Base-by-base conservation (phyloP, 441 rosid genomes). In the Corymbia calophylla region DNA sequence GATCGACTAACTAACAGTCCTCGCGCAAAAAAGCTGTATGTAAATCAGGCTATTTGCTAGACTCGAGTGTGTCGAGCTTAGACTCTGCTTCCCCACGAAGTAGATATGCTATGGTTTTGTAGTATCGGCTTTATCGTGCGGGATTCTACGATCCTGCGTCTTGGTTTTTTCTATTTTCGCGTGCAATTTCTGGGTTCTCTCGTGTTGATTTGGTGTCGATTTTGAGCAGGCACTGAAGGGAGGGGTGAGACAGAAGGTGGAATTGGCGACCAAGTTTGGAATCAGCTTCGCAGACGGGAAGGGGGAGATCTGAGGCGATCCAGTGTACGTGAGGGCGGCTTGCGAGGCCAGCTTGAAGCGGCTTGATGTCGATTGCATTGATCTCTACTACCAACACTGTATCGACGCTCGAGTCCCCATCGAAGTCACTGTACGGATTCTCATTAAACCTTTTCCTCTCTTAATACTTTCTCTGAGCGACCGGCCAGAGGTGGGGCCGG, bases 331-430 rank as follows among this genome's bases (percentile, higher is more conserved):
- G 77, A 89, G 88, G 86, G 44, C 87, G 6, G 88, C 88, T 87
- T 25, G 62, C 6, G 90, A 77, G 88, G 32, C 27, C 9, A 89
- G 91, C 58, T 87, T 89, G 89, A 87, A 73, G 77, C 25, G 53
- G 35, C 86, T 89, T 6, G 62, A 49, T 18, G 16, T 87, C 48
- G 91, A 73, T 87, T 89, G 88, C 47, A 89, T 89, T 7, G 87
- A 89, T 31, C 91, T 87, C 86, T 89, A 87, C 77, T 89, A 87
- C 77, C 91, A 87, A 31, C 82, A 89, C 87, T 25, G 81, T 48
- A 18, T 87, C 27, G 87, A 87, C 27, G 31, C 91, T 70, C 88
- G 64, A 4, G 73, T 89, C 84, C 91, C 89, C 6, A 89, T 89
- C 23, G 89, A 89, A 89, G 49, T 56, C 21, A 87, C 91, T 17